Evolutionary conservation across 108 stramenopile genomes (phyloP).

Genomic region (Cyclostephanos tholiformis): DNA sequence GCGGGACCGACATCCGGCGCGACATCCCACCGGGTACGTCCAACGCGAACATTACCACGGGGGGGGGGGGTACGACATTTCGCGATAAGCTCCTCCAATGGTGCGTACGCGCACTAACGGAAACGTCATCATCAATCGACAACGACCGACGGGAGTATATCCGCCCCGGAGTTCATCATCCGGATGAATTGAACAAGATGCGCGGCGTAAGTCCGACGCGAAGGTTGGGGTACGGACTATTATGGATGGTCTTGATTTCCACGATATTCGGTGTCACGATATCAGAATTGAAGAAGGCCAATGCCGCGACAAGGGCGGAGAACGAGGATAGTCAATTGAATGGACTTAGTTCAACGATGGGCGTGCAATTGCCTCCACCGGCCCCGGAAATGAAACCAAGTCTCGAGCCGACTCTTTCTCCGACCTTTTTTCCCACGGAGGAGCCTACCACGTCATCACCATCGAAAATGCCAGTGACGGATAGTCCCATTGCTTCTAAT

Average conservation of each 20-base stretch:
- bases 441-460: conserved; percentile 7
- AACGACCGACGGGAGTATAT: not conserved
- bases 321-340: not conserved
- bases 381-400: not conserved
- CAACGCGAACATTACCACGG: too few species aligned
- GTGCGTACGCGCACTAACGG: not conserved
- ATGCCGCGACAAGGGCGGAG: not conserved
- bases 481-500: conserved; percentile 15
- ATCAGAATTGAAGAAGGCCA: conserved; percentile 23
- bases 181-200: conserved; percentile 12
- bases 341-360: not conserved
- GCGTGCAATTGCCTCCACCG: not conserved
- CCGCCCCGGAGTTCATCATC: conserved; percentile 7
- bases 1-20: not conserved
- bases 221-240: conserved; percentile 29
- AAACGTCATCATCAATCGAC: not conserved
- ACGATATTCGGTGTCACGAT: conserved; percentile 38
- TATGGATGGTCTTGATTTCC: conserved; percentile 37
- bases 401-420: conserved; percentile 3
- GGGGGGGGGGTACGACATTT: not conserved
- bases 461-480: conserved; percentile 5
- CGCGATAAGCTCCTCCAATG: conserved; percentile 4
- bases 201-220: conserved; percentile 1
- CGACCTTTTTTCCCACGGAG: conserved; percentile 6
- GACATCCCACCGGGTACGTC: not conserved